Conservation (phyloP, 805 yeast species). For the Pichia rugopelliculosa region DNA sequence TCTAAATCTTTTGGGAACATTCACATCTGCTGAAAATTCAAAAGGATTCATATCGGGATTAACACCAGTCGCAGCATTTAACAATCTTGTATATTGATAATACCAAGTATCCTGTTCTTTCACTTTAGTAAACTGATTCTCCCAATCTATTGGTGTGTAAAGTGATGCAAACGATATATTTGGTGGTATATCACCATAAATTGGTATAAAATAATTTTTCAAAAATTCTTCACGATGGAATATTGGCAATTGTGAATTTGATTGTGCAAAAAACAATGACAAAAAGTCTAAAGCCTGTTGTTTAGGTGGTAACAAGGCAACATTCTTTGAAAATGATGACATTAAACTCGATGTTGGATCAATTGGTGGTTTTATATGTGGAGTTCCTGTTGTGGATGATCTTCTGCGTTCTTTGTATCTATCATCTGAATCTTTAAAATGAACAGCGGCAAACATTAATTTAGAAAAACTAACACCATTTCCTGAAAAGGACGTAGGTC, state of each 20-base stretch:
- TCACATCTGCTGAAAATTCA: conserved; percentile 30
- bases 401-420: neutral
- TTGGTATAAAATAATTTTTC: conserved; percentile 59
- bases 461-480: conserved; percentile 70
- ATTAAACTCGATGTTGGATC: conserved; percentile 9
- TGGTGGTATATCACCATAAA: conserved; percentile 62
- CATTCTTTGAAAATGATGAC: conserved; percentile 13
- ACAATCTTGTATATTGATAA: conserved; percentile 31
- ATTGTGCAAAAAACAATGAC: conserved; percentile 62
- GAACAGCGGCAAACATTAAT: conserved; percentile 70
- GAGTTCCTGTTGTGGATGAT: neutral
- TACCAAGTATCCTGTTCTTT: conserved; percentile 40
- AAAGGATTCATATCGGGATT: conserved; percentile 25
- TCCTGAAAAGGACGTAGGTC: conserved; percentile 36
- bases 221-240: conserved; percentile 76
- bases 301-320: conserved; percentile 62
- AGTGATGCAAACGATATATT: conserved; percentile 52
- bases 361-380: conserved; percentile 1
- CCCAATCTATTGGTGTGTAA: conserved; percentile 39
- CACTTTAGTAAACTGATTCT: conserved; percentile 20
- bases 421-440: conserved; percentile 30
- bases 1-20: conserved; percentile 41
- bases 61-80: conserved; percentile 23
- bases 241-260: conserved; percentile 79
- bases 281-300: conserved; percentile 59